Base-by-base conservation (phyloP, 805 yeast species). In the Ogataea neopini region DNA sequence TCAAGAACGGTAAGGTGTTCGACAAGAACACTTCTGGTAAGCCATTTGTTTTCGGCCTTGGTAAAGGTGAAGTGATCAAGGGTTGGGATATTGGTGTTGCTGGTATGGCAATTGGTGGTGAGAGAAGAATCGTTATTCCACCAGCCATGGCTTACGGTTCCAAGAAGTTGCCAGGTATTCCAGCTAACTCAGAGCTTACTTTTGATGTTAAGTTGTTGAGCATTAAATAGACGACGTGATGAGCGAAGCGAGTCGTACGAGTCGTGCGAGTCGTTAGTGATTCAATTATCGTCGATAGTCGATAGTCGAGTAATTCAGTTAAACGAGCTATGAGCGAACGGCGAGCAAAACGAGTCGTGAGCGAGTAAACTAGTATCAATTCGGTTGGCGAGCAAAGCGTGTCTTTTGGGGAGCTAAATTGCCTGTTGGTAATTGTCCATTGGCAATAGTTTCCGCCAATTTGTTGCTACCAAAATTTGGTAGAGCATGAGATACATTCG, bases 81-180 rank as follows among this genome's bases (percentile, higher is more conserved):
- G 99, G 98, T 57, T 94, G 96, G 88, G 99, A 94, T 68, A 80
- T 92, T 64, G 99, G 99, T 79, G 94, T 94, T 62, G 90, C 92
- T 50, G 98, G 98, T 68, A 91, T 94, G 97, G 83, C 96, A 48
- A 96, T 88, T 66, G 97, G 97, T 64, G 98, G 98, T 67, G 99
- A 94, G 80, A 91, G 99, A 80, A 84, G 98, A 76, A 89, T 94
- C 58, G 80, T 89, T 52, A 89, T 94, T 59, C 99, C 99, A 61
- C 85, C 99, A 45, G 81, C 91, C 63, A 87, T 88, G 83, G 99
- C 97, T 48, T 94, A 94, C 74, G 99, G 99, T 57, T 86, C 86
- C 63, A 85, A 87, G 75, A 81, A 87, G 56, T 79, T 94, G 56
- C 99, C 99, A 59, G 99, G 98, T 53, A 88, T 94, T 61, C 99